These are phyloP conservation scores for Pezizomycotina sp. DNA, from an alignment of 2,329 filamentous ascomycete species.

Conservation along the genomic window DNA sequence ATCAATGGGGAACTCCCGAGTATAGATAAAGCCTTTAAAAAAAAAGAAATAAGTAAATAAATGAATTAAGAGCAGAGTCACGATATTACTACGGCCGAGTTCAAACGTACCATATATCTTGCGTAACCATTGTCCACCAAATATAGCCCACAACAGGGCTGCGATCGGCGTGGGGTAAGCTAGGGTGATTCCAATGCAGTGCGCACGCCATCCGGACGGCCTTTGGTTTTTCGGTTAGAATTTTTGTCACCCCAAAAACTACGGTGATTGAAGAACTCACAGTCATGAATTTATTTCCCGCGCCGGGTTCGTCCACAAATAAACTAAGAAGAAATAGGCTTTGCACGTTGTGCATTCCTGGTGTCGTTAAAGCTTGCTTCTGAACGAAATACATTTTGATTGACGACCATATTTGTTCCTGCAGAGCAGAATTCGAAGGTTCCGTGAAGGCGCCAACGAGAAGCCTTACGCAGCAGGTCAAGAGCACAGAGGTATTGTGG, in stretches of 20 bases:
- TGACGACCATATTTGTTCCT: constrained; percentile 20
- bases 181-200: constrained; percentile 20
- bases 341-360: constrained; percentile 21
- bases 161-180: constrained; percentile 15
- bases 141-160: constrained; percentile 18
- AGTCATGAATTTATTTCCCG: constrained; percentile 22
- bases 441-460: constrained; percentile 19
- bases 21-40: constrained; percentile 21
- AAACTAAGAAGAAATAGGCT: constrained; percentile 20
- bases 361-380: constrained; percentile 22
- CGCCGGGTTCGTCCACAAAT: constrained; percentile 20
- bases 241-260: constrained; percentile 6
- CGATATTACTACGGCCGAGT: neutral
- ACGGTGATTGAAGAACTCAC: constrained; percentile 12
- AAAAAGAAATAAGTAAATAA: neutral
- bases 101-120: constrained; percentile 20
- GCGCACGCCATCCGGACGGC: constrained; percentile 23
- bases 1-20: constrained; percentile 22
- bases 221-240: constrained; percentile 4
- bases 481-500: constrained; percentile 21
- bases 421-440: constrained; percentile 10
- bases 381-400: constrained; percentile 21
- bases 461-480: constrained; percentile 21
- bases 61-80: neutral
- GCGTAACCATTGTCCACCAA: constrained; percentile 21